Evolutionary conservation across 2,329 filamentous ascomycete genomes (phyloP).

Genomic region (Eurotiales sp.): DNA sequence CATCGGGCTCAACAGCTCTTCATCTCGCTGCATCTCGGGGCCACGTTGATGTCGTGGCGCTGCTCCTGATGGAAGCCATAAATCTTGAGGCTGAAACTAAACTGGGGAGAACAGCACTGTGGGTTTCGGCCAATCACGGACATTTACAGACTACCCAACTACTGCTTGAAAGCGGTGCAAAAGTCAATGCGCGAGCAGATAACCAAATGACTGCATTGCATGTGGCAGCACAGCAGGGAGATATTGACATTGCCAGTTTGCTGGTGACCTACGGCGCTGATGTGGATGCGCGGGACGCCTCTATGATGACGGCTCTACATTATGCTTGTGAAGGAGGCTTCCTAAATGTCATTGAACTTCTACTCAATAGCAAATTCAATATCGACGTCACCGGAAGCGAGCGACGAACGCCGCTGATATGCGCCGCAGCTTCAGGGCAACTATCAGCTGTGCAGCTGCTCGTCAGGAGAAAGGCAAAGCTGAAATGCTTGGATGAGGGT

Average conservation of each 20-base stretch:
- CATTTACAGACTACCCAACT: conserved; percentile 30
- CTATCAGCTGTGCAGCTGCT: conserved; percentile 26
- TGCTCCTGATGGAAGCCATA: conserved; percentile 26
- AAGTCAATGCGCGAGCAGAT: conserved; percentile 32
- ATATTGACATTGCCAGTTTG: conserved; percentile 30
- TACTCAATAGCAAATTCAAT: conserved; percentile 31
- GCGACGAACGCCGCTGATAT: conserved; percentile 32
- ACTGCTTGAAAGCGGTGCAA: conserved; percentile 29
- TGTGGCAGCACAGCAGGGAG: conserved; percentile 30
- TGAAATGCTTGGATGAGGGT: conserved; percentile 26
- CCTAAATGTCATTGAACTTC: conserved; percentile 23
- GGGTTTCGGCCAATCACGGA: conserved; percentile 32
- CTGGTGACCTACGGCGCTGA: conserved; percentile 31
- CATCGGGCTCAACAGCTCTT: conserved; percentile 27
- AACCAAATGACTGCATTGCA: conserved; percentile 34
- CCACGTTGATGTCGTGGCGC: conserved; percentile 25
- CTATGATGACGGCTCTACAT: conserved; percentile 35
- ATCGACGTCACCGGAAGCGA: conserved; percentile 29
- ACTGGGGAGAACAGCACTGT: conserved; percentile 33
- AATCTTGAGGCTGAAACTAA: conserved; percentile 30
- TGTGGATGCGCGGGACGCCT: conserved; percentile 33
- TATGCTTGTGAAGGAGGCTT: conserved; percentile 32
- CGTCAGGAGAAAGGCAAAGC: conserved; percentile 29
- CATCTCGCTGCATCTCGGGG: conserved; percentile 32
- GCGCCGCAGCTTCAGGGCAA: conserved; percentile 31